Evolutionary conservation across 495 filamentous ascomycete genomes (phyloP).

Genomic region (Aspergillus nanangensis): DNA sequence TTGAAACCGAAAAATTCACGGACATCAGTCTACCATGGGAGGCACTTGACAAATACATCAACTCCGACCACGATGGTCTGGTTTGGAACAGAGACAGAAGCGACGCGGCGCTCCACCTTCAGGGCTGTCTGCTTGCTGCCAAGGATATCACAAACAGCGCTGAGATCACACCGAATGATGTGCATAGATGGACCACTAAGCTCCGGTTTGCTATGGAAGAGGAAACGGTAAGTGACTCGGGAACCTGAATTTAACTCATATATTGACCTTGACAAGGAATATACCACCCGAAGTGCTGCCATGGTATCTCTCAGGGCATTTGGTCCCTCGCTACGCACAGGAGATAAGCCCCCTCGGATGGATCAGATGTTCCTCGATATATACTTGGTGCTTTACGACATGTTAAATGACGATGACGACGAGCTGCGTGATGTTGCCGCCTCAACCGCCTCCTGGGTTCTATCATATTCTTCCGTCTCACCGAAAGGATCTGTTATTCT

Average conservation of each 20-base stretch:
- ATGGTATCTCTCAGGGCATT: slow-evolving; percentile 37
- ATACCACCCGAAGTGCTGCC: slow-evolving; percentile 60
- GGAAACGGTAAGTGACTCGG: slow-evolving; percentile 33
- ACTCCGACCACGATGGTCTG: slow-evolving; percentile 17
- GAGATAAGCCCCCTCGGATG: slow-evolving; percentile 18
- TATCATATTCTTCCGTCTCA: slow-evolving; percentile 34
- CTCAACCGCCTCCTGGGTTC: slow-evolving; percentile 36
- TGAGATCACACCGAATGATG: slow-evolving; percentile 13
- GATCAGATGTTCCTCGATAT: slow-evolving; percentile 34
- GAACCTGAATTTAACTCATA: not conserved
- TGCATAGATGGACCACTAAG: slow-evolving; percentile 28
- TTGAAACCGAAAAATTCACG: slow-evolving; percentile 8
- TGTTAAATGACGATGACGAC: slow-evolving; percentile 85
- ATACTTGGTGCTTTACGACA: slow-evolving; percentile 53
- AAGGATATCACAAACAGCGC: slow-evolving; percentile 36
- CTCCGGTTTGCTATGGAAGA: slow-evolving; percentile 36
- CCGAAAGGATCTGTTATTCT: slow-evolving; percentile 25
- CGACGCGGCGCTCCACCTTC: slow-evolving; percentile 38
- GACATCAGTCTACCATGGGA: slow-evolving; percentile 22
- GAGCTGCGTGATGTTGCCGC: slow-evolving; percentile 71
- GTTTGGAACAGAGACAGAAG: slow-evolving; percentile 39
- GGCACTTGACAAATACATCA: slow-evolving; percentile 19
- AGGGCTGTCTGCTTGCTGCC: slow-evolving; percentile 55
- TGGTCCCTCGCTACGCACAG: slow-evolving; percentile 21
- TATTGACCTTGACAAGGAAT: slow-evolving; percentile 42